Evolutionary conservation across 1,284 basidiomycete genomes (phyloP), one percentile per base, ranked within the genome.

Genomic region (Tilletiopsis washingtonensis): DNA sequence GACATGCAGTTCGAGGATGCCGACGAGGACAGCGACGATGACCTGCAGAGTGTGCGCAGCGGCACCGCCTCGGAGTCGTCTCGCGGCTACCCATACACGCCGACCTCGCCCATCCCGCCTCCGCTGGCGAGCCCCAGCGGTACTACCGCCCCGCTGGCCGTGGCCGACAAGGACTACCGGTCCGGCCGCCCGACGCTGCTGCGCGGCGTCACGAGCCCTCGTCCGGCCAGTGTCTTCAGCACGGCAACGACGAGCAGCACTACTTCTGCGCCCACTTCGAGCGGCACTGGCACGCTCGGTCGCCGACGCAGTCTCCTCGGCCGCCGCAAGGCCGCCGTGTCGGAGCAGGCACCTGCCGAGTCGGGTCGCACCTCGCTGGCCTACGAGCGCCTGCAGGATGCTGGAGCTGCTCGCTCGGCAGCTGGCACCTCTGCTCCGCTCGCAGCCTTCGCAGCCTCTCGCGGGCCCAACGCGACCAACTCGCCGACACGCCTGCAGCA

Each of bases 1-100:
- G 74, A 75, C 42, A n/a, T n/a, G n/a, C 77, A 78, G 47, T 80
- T 79, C 51, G 78, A 78, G 27, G 79, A 80, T 66, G 79, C 79
- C 3, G 77, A 79, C 36, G 79, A 79, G 55, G 78, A 79, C 53
- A 41, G 54, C 42, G 53, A 53, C 60, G 40, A 61, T 49, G 49
- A 34, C 47, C 47, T 60, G 20, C 9, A n/a, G 40, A 62, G 61
- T 42, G 49, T 62, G 45, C 60, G 38, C 12, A 43, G 37, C 38
- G 53, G 29, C 9, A 29, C 58, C 5, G 51, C 51, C 7, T 61
- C 59, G 36, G 58, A 60, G 39, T 51, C 59, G 15, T 61, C 59
- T 17, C 54, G 48, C 53, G 37, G 57, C 38, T 51, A 59, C 25
- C 56, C 57, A 40, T 48, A 47, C 42, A 52, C 54, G 40, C 61